These are phyloP conservation scores for Termitomyces sp. DNA, from an alignment of 768 basidiomycete species.

Conservation along the genomic window DNA sequence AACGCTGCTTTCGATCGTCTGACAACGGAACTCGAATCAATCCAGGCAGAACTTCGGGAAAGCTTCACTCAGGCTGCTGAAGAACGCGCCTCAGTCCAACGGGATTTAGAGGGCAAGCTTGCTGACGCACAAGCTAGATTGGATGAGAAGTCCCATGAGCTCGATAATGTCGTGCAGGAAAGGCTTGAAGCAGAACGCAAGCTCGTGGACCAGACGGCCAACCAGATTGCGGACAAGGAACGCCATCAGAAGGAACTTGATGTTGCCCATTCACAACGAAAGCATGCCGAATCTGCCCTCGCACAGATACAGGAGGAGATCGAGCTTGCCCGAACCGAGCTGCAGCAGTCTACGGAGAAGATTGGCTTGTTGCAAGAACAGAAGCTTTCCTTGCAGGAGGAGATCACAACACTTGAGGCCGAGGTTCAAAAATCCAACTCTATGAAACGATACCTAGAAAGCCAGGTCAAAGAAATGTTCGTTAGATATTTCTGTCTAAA, in stretches of 20 bases:
- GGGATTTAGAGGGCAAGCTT: constrained; percentile 28
- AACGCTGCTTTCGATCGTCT: constrained; percentile 8
- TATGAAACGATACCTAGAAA: constrained; percentile 55
- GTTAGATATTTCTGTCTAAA: constrained; percentile 10
- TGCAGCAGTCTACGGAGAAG: constrained; percentile 34
- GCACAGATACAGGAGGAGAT: constrained; percentile 32
- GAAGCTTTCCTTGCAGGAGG: constrained; percentile 43
- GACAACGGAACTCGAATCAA: constrained; percentile 15
- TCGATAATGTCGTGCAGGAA: constrained; percentile 33
- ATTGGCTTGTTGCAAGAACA: constrained; percentile 41
- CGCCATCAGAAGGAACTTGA: constrained; percentile 26
- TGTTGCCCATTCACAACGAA: constrained; percentile 19
- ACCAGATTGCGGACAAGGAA: constrained; percentile 26
- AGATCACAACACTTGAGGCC: constrained; percentile 55
- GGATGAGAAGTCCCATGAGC: constrained; percentile 28
- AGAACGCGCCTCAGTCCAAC: constrained; percentile 17
- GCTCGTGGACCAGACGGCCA: constrained; percentile 32
- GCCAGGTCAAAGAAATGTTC: constrained; percentile 58
- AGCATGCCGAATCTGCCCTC: constrained; percentile 26
- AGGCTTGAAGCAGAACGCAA: constrained; percentile 30
- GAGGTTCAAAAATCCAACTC: constrained; percentile 63
- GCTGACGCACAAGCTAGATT: constrained; percentile 28
- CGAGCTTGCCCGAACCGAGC: constrained; percentile 26
- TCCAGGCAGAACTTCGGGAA: constrained; percentile 23
- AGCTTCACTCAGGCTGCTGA: constrained; percentile 23